A percentile compares a stretch with the other conserved stretches of the same genome.
Conservation (phyloP, 78 protist genomes). For the Speleostelium caveatum region DNA sequence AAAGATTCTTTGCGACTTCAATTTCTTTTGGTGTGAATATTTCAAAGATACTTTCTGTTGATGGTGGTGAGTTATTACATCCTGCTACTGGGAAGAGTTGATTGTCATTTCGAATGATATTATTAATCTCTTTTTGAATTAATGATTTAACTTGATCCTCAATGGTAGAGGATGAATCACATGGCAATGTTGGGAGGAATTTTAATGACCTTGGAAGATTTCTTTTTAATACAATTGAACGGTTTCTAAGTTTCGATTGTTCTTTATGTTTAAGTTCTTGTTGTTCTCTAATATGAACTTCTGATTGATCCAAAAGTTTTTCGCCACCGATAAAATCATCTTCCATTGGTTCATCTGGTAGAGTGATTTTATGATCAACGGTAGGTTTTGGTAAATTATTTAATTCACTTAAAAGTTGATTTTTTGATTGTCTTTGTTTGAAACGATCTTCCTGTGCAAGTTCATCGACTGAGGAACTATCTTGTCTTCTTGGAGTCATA, state of each 20-base stretch:
- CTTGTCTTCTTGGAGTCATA: constrained; percentile 46
- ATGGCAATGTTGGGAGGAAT: background rate
- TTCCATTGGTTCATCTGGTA: constrained; percentile 52
- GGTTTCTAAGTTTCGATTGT: constrained; percentile 37
- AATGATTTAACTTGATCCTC: constrained; percentile 21
- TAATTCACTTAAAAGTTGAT: constrained; percentile 1
- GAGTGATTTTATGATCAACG: constrained; percentile 8
- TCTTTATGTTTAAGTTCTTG: constrained; percentile 66
- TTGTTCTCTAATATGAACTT: constrained; percentile 33
- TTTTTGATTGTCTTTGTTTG: background rate
- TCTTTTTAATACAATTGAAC: constrained; percentile 43
- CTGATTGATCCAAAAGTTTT: constrained; percentile 74
- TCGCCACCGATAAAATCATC: too few species aligned
- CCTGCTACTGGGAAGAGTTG: constrained; percentile 22
- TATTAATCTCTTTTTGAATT: constrained; percentile 38
- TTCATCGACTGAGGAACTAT: background rate
- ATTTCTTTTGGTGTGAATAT: background rate
- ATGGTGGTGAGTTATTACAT: background rate
- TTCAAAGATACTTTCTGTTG: background rate
- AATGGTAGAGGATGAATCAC: background rate
- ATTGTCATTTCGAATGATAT: constrained; percentile 50
- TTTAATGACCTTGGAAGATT: constrained; percentile 30
- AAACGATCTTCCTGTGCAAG: constrained; percentile 2
- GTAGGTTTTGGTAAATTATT: constrained; percentile 64
- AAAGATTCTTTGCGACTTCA: too few species aligned